Evolutionary conservation across 805 yeast genomes (phyloP).

Genomic region (Wilhelminamyces savonicus): DNA sequence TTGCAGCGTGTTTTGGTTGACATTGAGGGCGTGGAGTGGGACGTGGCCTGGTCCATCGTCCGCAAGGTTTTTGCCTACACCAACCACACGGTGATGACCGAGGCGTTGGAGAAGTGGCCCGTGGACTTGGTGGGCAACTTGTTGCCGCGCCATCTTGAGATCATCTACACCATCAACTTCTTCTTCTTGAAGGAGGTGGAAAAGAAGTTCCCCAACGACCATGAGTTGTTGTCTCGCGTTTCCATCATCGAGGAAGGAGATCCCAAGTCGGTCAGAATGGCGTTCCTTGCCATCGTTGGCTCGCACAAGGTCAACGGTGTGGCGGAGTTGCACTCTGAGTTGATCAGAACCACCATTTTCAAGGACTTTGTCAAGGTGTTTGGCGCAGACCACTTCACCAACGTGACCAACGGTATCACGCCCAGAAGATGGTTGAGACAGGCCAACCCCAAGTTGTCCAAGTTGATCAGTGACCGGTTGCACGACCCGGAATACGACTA

Average conservation of each 20-base stretch:
- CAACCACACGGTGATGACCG: conserved; percentile 91
- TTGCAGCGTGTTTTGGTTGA: conserved; percentile 82
- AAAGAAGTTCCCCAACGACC: conserved; percentile 67
- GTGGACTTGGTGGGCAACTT: conserved; percentile 69
- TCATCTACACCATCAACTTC: conserved; percentile 79
- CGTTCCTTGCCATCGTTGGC: conserved; percentile 83
- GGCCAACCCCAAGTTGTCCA: conserved; percentile 78
- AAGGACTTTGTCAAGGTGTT: conserved; percentile 81
- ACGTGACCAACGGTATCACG: conserved; percentile 92
- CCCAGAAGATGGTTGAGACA: conserved; percentile 96
- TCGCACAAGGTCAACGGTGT: conserved; percentile 94
- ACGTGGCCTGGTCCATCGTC: conserved; percentile 80
- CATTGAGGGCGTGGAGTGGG: conserved; percentile 76
- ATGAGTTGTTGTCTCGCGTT: conserved; percentile 59
- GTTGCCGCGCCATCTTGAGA: conserved; percentile 87
- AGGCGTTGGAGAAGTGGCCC: conserved; percentile 96
- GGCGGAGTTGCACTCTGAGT: conserved; percentile 90
- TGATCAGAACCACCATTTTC: conserved; percentile 83
- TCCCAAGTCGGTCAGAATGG: conserved; percentile 88
- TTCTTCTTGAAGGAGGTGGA: conserved; percentile 73
- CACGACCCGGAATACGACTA: conserved; percentile 60
- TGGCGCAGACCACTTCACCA: conserved; percentile 79
- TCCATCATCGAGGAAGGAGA: conserved; percentile 79
- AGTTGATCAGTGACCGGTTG: conserved; percentile 65
- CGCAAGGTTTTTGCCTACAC: conserved; percentile 82